Evolutionary conservation across 371 early-diverging fungal genomes (phyloP).

Genomic region (Blastocladiella emersonii): DNA sequence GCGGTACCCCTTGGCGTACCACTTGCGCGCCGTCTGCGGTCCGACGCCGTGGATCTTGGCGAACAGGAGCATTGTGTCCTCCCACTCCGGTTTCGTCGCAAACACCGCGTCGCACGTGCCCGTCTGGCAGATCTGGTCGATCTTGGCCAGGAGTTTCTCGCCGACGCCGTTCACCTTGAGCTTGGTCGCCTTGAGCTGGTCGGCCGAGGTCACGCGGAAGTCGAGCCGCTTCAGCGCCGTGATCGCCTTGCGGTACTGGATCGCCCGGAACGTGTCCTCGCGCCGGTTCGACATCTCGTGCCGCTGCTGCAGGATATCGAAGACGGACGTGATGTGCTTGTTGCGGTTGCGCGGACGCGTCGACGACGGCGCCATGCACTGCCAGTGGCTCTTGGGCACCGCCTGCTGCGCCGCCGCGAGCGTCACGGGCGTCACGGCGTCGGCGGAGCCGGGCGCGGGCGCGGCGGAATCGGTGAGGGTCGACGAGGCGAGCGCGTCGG

Average conservation of each 20-base stretch:
- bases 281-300: slow-evolving; percentile 10
- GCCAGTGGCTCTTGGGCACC: too few species aligned
- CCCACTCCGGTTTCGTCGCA: slow-evolving; percentile 6
- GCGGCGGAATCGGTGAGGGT: too few species aligned
- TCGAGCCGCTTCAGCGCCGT: slow-evolving; percentile 2
- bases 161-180: slow-evolving; percentile 14
- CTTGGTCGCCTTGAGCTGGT: slow-evolving; percentile 9
- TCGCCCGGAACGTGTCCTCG: slow-evolving; percentile 13
- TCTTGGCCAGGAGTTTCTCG: slow-evolving; percentile 12
- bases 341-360: slow-evolving; percentile 11
- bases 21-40: slow-evolving; percentile 10
- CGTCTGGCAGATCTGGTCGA: slow-evolving; percentile 8
- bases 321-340: slow-evolving; percentile 14
- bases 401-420: too few species aligned
- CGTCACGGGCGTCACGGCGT: too few species aligned
- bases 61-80: slow-evolving; percentile 13
- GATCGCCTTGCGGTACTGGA: slow-evolving; percentile 15
- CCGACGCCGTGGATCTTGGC: slow-evolving; percentile 21
- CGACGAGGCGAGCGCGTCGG: too few species aligned
- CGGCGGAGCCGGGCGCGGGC: too few species aligned
- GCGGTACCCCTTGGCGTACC: slow-evolving; percentile 18
- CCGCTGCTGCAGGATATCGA: slow-evolving; percentile 13
- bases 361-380: background rate
- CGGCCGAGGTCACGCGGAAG: background rate
- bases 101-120: background rate